These are phyloP conservation scores for Astrephomene gubernaculifera DNA, from an alignment of 139 green algal genomes.

Conservation along the genomic window DNA sequence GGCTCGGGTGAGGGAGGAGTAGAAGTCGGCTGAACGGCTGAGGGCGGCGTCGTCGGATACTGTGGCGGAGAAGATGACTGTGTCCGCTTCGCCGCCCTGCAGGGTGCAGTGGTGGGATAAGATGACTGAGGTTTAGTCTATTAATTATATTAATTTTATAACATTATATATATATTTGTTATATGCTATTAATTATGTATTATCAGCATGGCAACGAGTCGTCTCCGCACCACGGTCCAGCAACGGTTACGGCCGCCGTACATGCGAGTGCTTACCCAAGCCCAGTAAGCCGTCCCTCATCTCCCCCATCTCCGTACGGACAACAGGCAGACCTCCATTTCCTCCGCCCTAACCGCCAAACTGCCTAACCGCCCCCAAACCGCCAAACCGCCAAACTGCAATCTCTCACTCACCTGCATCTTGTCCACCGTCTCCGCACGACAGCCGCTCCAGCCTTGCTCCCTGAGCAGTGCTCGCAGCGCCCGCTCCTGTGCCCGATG, in stretches of 20 bases:
- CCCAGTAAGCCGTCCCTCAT: not conserved
- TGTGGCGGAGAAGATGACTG: constrained; percentile 33
- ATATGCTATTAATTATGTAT: too few relatives aligned
- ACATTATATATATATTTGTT: too few relatives aligned
- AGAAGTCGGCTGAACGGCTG: constrained; percentile 6
- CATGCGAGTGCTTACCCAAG: too few relatives aligned
- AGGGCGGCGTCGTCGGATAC: constrained; percentile 1
- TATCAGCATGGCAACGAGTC: too few relatives aligned
- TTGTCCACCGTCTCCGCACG: constrained; percentile 29
- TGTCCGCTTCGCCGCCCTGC: constrained; percentile 35
- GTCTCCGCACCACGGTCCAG: too few relatives aligned
- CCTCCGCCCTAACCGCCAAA: not conserved
- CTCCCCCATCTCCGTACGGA: not conserved
- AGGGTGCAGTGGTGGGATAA: not conserved
- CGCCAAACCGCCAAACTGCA: not conserved
- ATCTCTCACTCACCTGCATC: constrained; percentile 24
- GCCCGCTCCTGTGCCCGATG: constrained; percentile 27
- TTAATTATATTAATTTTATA: too few relatives aligned
- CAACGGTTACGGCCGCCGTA: too few relatives aligned
- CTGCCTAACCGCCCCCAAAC: not conserved
- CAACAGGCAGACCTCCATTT: not conserved
- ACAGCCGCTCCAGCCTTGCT: not conserved
- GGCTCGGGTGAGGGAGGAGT: constrained; percentile 17
- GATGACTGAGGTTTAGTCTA: not conserved
- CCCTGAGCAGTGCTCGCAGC: not conserved